A percentile compares a stretch with the other conserved stretches of the same genome.
These are phyloP conservation scores for Keithomyces neogunnii DNA, from an alignment of 2,329 filamentous ascomycete species.

Conservation along the genomic window DNA sequence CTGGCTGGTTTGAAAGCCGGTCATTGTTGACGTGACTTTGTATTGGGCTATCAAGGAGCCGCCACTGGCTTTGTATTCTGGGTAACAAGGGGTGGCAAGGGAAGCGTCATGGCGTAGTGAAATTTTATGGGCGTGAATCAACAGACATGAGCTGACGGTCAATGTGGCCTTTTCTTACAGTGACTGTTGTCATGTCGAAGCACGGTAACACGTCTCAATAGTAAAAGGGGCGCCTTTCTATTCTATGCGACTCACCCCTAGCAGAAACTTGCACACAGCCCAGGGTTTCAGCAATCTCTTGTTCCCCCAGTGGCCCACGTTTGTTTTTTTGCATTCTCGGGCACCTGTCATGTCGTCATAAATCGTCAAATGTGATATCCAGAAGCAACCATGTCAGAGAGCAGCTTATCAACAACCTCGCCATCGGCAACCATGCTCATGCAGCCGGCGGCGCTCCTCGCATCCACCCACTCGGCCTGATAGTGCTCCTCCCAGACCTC, in stretches of 20 bases:
- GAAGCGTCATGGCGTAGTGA: background rate
- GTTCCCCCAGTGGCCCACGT: no score
- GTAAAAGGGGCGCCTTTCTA: no score
- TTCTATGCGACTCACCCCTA: no score
- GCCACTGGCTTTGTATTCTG: background rate
- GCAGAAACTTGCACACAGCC: no score
- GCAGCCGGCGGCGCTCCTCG: conserved; percentile 11
- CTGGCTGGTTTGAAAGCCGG: background rate
- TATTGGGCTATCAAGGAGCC: background rate
- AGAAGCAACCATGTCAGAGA: conserved; percentile 16
- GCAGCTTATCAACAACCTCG: conserved; percentile 18
- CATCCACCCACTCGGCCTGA: conserved; percentile 16
- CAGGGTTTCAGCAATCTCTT: no score
- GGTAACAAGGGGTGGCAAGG: background rate
- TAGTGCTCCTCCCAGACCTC: conserved; percentile 21
- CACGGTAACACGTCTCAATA: background rate
- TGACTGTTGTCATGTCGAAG: background rate
- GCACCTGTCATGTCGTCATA: background rate
- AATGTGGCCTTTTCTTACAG: background rate
- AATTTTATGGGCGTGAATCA: background rate
- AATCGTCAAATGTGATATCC: conserved; percentile 15
- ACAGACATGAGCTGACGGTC: conserved; percentile 3
- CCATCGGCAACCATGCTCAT: conserved; percentile 16
- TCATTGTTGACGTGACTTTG: background rate
- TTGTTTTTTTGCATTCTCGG: no score